Evolutionary conservation across 306 rosid genomes (phyloP), one percentile per base, ranked within the genome.

Genomic region (Cucumis melo): DNA sequence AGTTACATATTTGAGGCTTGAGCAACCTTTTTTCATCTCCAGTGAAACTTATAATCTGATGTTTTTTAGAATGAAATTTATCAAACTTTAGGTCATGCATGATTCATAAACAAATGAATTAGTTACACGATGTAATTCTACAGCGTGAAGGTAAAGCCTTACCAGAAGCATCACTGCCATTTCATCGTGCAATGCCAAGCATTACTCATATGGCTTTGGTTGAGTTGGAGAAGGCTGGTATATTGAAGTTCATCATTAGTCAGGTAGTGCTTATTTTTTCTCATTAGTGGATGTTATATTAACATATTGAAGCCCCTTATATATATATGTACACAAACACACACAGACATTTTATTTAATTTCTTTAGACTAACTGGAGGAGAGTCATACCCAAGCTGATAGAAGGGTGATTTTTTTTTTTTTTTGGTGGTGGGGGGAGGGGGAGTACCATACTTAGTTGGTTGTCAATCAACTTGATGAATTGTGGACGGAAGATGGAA

Each of bases 131-230:
- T 39, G 13, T 53, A 17, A 44, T 42, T 41, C 23, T 77, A 16
- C 89, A 94, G 99, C 96, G 92, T 78, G 99, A 94, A 89, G 99
- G 99, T 75, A 90, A 94, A 87, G 91, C 93, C 78, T 84, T 92
- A 87, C 99, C 99, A 7, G 99, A 87, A 86, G 97, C 97, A 80
- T 94, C 97, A 24, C 79, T 92, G 77, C 99, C 99, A 44, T 94
- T 94, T 89, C 99, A 94, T 85, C 99, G 97, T 2, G 99, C 99
- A 12, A 72, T 82, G 80, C 99, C 97, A 21, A 92, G 97, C 85
- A 70, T 90, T 85, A 94, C 99, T 68, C 99, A 94, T 85, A 92
- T 91, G 97, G 95, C 95, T 79, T 84, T 94, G 82, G 91, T 89
- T 81, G 96, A 81, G 68, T 78, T 94, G 77, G 99, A 94, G 81